These are phyloP conservation scores for Cyclotella atomus DNA, from an alignment of 108 stramenopile species.

Conservation along the genomic window DNA sequence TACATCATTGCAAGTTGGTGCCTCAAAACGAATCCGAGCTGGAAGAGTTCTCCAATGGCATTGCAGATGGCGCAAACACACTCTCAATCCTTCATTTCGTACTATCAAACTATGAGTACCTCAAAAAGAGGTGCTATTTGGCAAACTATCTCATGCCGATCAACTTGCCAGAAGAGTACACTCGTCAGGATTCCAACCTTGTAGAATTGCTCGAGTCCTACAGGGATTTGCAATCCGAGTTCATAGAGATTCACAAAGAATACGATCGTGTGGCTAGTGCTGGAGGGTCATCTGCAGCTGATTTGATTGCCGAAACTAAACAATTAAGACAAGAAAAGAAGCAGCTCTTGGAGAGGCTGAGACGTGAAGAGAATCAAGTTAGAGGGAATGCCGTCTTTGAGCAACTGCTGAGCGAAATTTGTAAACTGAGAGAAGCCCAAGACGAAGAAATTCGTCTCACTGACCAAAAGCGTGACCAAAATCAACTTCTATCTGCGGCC, in stretches of 20 bases:
- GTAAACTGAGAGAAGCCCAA: constrained; percentile 66
- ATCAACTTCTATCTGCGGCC: neutral
- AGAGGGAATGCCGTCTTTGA: constrained; percentile 15
- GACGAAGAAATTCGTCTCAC: constrained; percentile 68
- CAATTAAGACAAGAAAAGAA: constrained; percentile 65
- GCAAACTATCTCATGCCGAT: constrained; percentile 68
- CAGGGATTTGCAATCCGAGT: constrained; percentile 73
- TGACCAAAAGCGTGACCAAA: constrained; percentile 42
- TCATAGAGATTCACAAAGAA: constrained; percentile 74
- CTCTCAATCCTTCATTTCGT: constrained; percentile 67
- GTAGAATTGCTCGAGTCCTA: constrained; percentile 56
- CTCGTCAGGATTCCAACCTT: constrained; percentile 51
- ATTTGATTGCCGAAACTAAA: constrained; percentile 52
- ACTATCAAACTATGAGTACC: constrained; percentile 53
- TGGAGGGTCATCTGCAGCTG: constrained; percentile 8
- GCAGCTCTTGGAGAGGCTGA: constrained; percentile 44
- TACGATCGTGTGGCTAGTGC: constrained; percentile 46
- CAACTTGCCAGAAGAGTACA: constrained; percentile 72
- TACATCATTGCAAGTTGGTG: constrained; percentile 66
- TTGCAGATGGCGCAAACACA: constrained; percentile 36
- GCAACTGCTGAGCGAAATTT: constrained; percentile 33
- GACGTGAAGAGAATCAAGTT: constrained; percentile 18
- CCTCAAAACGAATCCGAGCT: constrained; percentile 40
- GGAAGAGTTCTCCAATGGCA: constrained; percentile 2
- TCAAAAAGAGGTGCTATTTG: constrained; percentile 76